A percentile compares a stretch with the other conserved stretches of the same genome.
phyloP scores from a whole-genome alignment of 23 red algal species.

The Chondrus crispus region DNA sequence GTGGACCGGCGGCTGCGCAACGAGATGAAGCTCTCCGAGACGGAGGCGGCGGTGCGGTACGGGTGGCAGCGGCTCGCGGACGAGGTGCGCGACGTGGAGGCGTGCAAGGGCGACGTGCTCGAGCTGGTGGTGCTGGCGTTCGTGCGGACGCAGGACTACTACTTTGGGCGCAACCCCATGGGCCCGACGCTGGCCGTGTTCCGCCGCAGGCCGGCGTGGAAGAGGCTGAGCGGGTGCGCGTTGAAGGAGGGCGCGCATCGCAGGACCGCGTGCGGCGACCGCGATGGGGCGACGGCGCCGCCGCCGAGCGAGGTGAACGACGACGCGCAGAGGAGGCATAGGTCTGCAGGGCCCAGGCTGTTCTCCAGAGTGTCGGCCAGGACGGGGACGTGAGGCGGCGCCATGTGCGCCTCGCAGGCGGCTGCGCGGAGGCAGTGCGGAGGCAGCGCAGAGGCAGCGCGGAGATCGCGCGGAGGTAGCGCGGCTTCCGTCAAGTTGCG shows the following conservation, averaged over 20 bases:
- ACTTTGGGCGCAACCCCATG: conserved; percentile 37
- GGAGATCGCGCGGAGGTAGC: too few species aligned
- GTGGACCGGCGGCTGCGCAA: neutral
- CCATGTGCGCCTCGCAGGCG: too few species aligned
- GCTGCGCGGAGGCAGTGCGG: too few species aligned
- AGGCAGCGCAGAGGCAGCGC: too few species aligned
- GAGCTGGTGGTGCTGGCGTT: conserved; percentile 28
- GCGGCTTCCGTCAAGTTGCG: too few species aligned
- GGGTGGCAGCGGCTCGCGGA: neutral
- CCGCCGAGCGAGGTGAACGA: neutral
- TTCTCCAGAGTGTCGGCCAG: neutral
- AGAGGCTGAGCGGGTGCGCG: neutral
- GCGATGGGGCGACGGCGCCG: neutral
- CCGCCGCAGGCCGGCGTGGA: neutral
- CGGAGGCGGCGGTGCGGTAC: neutral
- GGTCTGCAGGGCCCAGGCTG: neutral
- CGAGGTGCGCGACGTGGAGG: conserved; percentile 13
- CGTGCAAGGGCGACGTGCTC: conserved; percentile 9
- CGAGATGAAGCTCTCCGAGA: neutral
- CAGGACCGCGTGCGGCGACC: neutral
- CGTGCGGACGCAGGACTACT: conserved; percentile 40
- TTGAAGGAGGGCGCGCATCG: neutral
- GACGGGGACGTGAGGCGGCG: too few species aligned
- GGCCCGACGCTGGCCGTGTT: neutral
- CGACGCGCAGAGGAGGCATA: neutral